phyloP scores from a whole-genome alignment of 306 rosid genomes.

The Quercus suber region DNA sequence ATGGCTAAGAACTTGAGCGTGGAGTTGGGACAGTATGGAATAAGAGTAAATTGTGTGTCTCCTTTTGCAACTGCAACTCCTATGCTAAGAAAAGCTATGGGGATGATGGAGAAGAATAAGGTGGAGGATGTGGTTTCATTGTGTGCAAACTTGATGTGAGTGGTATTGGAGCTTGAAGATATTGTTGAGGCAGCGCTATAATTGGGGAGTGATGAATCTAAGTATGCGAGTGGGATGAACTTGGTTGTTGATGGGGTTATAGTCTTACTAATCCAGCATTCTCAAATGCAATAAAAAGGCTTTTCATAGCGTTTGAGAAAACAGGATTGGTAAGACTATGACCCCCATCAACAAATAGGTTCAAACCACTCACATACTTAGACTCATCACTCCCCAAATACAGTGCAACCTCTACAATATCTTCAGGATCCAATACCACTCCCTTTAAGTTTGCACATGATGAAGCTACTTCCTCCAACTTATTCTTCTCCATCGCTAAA shows the following conservation, averaged over 20 bases:
- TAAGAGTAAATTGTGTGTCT: not conserved
- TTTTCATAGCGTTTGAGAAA: too few relatives aligned
- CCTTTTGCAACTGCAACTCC: not conserved
- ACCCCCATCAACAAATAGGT: not conserved
- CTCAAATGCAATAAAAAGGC: too few relatives aligned
- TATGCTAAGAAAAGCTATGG: not conserved
- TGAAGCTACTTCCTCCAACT: conserved; percentile 19
- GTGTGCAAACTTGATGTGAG: conserved; percentile 26
- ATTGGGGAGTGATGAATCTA: conserved; percentile 32
- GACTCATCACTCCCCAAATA: conserved; percentile 34
- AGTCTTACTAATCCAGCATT: not conserved
- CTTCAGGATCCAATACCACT: conserved; percentile 25
- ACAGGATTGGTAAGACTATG: not conserved
- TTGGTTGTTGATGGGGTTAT: not conserved
- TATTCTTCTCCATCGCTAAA: not conserved
- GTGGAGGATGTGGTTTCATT: conserved; percentile 19
- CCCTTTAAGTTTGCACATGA: conserved; percentile 23
- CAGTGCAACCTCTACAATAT: conserved; percentile 32
- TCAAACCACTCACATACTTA: not conserved
- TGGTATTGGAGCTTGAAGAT: conserved; percentile 26
- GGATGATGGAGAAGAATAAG: not conserved
- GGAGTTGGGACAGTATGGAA: not conserved
- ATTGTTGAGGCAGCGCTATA: conserved; percentile 33
- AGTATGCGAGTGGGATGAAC: not conserved
- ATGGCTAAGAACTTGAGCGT: not conserved